A percentile compares a stretch with the other conserved stretches of the same genome.
Conservation (phyloP, 2,329 filamentous ascomycete species). For the Phialophora expanda region DNA sequence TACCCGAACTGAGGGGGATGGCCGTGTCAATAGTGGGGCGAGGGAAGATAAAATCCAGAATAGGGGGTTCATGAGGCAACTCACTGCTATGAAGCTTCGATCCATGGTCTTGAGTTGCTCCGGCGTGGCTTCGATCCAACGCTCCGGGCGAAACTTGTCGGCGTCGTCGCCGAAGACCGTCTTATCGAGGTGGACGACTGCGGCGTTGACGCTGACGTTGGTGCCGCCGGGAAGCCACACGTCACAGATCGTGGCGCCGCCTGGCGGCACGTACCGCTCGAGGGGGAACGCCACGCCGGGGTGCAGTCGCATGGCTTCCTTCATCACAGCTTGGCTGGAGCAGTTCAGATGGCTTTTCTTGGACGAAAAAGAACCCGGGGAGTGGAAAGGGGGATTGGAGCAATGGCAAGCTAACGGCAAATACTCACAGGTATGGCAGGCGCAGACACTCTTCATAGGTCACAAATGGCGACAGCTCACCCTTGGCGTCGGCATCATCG, state of each 20-base stretch:
- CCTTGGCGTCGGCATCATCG: constrained; percentile 46
- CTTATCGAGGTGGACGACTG: constrained; percentile 47
- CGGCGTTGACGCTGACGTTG: constrained; percentile 45
- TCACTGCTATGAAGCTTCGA: constrained; percentile 1
- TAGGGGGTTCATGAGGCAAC: not conserved
- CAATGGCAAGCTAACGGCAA: not conserved
- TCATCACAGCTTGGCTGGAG: constrained; percentile 48
- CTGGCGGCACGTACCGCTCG: constrained; percentile 43
- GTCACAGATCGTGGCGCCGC: constrained; percentile 42
- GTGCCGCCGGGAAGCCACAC: constrained; percentile 40
- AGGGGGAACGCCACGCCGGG: constrained; percentile 45
- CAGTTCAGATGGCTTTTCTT: not conserved
- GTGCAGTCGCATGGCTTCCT: constrained; percentile 47
- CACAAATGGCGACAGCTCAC: constrained; percentile 16
- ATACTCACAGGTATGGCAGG: constrained; percentile 50
- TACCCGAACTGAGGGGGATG: constrained; percentile 38
- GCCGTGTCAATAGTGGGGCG: not conserved
- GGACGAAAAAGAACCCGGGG: not conserved
- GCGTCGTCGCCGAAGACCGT: constrained; percentile 7
- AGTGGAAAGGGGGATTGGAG: not conserved
- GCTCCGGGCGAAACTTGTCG: constrained; percentile 6
- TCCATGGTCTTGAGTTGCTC: not conserved
- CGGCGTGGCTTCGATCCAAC: constrained; percentile 1
- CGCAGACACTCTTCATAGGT: constrained; percentile 22
- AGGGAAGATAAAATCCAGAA: not conserved